A percentile compares a stretch with the other conserved stretches of the same genome.
Conservation (phyloP, 768 basidiomycete genomes). For the Mrakia hoshinonis region DNA sequence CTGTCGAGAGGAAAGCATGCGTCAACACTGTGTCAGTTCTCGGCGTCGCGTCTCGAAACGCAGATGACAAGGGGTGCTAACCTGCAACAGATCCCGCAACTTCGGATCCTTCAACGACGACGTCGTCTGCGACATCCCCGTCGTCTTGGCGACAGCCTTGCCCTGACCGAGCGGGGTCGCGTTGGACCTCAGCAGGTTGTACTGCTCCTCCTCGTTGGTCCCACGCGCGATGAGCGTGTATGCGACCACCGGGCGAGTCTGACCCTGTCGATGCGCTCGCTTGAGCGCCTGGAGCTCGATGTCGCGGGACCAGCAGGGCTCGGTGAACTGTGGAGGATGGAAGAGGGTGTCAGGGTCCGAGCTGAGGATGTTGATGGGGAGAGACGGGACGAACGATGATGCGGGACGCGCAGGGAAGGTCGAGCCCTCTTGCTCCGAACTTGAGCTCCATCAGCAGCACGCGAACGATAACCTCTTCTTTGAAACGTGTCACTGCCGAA, state of each 20-base stretch:
- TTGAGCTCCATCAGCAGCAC: slow-evolving; percentile 15
- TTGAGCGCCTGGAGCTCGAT: slow-evolving; percentile 12
- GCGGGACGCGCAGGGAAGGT: not conserved
- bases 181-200: not conserved
- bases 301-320: slow-evolving; percentile 12
- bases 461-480: not conserved
- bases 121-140: not conserved
- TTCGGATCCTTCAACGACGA: not conserved
- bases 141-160: not conserved
- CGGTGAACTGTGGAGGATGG: not conserved
- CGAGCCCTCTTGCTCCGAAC: slow-evolving; percentile 1
- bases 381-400: slow-evolving; percentile 1
- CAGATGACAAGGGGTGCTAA: not conserved
- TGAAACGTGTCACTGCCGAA: not conserved
- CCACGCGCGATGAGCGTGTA: slow-evolving; percentile 7
- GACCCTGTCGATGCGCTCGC: slow-evolving; percentile 9
- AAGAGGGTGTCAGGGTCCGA: not conserved
- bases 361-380: not conserved
- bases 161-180: not conserved
- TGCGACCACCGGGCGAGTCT: not conserved
- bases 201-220: slow-evolving; percentile 12
- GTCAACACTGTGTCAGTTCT: not conserved
- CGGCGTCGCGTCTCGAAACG: too few species aligned
- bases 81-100: slow-evolving; percentile 9
- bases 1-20: not conserved